Evolutionary conservation across 1,284 basidiomycete genomes (phyloP).

Genomic region (Boletus sp.): DNA sequence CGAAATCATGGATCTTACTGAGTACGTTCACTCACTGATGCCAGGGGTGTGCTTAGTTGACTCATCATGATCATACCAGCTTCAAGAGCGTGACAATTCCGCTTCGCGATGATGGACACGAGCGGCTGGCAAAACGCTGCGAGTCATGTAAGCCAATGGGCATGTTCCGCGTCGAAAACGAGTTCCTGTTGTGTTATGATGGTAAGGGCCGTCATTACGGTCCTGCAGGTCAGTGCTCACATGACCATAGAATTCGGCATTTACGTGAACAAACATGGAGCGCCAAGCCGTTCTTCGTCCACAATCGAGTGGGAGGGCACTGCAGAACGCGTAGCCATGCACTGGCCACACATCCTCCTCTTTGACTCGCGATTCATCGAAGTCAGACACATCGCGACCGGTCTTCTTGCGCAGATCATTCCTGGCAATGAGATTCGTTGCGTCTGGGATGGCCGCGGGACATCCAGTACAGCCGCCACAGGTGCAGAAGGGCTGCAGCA

Average conservation of each 20-base stretch:
- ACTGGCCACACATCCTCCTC: constrained; percentile 85
- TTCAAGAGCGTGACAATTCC: constrained; percentile 89
- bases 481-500: constrained; percentile 32
- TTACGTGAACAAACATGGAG: constrained; percentile 85
- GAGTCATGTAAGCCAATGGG: constrained; percentile 83
- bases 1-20: constrained; percentile 91
- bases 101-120: constrained; percentile 69
- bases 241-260: constrained; percentile 78
- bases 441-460: constrained; percentile 81
- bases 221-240: constrained; percentile 8
- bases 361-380: constrained; percentile 93
- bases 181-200: constrained; percentile 92
- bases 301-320: constrained; percentile 95
- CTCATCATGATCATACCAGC: constrained; percentile 37
- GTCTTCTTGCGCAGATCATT: constrained; percentile 87
- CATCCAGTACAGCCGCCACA: constrained; percentile 34
- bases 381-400: constrained; percentile 81
- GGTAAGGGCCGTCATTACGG: constrained; percentile 44
- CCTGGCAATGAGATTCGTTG: constrained; percentile 77
- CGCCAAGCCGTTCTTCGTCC: constrained; percentile 67
- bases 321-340: constrained; percentile 82
- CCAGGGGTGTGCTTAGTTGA: constrained; percentile 2
- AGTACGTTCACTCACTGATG: constrained; percentile 51
- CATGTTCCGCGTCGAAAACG: constrained; percentile 88
- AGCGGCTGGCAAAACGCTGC: constrained; percentile 75